Conservation (phyloP, 1,284 basidiomycete species). For the Irpex rosettiformis region DNA sequence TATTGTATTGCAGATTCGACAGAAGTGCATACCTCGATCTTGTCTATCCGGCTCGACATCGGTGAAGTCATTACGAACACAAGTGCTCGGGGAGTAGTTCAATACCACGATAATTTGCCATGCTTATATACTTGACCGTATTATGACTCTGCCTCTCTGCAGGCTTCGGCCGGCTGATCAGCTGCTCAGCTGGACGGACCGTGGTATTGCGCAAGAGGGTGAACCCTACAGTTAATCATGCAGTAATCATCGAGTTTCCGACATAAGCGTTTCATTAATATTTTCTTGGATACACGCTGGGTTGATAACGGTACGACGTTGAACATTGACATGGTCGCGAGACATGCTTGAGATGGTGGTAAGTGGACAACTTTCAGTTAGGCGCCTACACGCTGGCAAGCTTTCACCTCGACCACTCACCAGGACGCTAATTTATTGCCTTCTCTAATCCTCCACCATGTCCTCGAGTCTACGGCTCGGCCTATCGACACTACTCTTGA, state of each 20-base stretch:
- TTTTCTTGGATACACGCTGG: not conserved
- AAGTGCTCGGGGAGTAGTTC: no score
- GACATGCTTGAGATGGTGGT: slow-evolving; percentile 2
- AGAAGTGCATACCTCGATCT: slow-evolving; percentile 12
- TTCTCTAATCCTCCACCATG: slow-evolving; percentile 12
- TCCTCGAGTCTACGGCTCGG: slow-evolving; percentile 12
- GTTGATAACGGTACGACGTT: not conserved
- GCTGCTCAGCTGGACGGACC: not conserved
- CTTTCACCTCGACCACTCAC: slow-evolving; percentile 1
- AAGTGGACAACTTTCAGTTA: not conserved
- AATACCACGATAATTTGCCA: not conserved
- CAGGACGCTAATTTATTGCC: slow-evolving; percentile 1
- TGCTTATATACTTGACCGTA: not conserved
- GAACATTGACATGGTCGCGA: not conserved
- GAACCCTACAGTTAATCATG: not conserved
- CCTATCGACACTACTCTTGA: slow-evolving; percentile 34
- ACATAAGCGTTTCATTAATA: not conserved
- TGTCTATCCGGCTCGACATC: slow-evolving; percentile 10
- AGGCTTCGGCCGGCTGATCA: not conserved
- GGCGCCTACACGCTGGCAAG: slow-evolving; percentile 11
- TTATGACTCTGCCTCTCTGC: not conserved
- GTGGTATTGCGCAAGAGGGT: not conserved
- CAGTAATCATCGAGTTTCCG: not conserved
- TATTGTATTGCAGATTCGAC: no score
- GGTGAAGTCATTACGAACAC: not conserved